Conservation (phyloP, 2,329 filamentous ascomycete species). For the Cladobotryum protrusum region DNA sequence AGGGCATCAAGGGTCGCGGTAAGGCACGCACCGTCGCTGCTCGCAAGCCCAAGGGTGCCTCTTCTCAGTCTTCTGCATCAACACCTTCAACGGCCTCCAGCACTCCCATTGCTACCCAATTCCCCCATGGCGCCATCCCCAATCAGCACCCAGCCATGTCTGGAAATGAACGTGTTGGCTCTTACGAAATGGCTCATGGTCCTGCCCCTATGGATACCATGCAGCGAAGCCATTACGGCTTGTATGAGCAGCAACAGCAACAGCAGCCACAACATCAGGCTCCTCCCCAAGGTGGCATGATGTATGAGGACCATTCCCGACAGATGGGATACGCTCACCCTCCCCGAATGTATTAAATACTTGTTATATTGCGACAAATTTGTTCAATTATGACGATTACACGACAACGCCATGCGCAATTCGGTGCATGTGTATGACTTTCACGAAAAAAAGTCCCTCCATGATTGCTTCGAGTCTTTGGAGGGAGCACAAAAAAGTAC, state of each 20-base stretch:
- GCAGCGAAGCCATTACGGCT: constrained; percentile 34
- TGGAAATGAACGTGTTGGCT: constrained; percentile 23
- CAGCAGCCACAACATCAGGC: constrained; percentile 10
- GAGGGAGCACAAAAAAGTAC: background rate
- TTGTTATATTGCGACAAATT: background rate
- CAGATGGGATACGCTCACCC: constrained; percentile 38
- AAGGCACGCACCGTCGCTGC: constrained; percentile 65
- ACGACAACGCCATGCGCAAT: background rate
- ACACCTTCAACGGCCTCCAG: constrained; percentile 17
- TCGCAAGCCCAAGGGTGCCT: constrained; percentile 23
- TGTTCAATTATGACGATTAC: constrained; percentile 10
- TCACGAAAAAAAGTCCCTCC: background rate
- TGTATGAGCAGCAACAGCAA: constrained; percentile 40
- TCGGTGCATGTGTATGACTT: background rate
- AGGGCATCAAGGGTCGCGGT: constrained; percentile 93
- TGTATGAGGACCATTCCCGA: constrained; percentile 39
- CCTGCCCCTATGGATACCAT: constrained; percentile 23
- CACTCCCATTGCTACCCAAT: constrained; percentile 15
- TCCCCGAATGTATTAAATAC: constrained; percentile 37
- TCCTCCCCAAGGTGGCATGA: constrained; percentile 23
- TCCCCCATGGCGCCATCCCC: constrained; percentile 23
- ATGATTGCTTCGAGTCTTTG: background rate
- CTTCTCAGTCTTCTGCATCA: constrained; percentile 5
- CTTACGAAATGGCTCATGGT: constrained; percentile 28
- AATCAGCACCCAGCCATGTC: constrained; percentile 24